Base-by-base conservation (phyloP, 1,139 yeast genomes). In the Pneumocystis wakefieldiae region DNA sequence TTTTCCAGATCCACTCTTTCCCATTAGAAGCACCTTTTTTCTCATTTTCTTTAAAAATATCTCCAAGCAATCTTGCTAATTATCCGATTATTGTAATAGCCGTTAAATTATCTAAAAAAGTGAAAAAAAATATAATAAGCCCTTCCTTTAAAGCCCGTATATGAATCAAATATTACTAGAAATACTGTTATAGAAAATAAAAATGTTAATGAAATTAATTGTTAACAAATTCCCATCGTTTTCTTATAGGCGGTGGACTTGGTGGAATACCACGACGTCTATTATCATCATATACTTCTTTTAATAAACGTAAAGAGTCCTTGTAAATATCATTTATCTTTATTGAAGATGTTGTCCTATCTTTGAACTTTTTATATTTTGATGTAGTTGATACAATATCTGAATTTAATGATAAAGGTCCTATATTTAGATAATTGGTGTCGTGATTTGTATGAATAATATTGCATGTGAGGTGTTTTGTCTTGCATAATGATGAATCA, bases 1-100 rank as follows among this genome's bases (percentile, higher is more conserved):
- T 74, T 92, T 92, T 2, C 99, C 99, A 8, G 96, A 88, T 61
- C 99, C 97, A 32, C 95, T 86, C 62, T 97, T 86, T 76, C 98
- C 98, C 92, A 48, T 48, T 4, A 48, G 17, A 48, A 48, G 55
- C 3, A 48, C 55, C 15, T 48, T 48, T 17, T 41, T 41, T 24
- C 32, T 48, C 55, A 48, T 48, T 48, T 48, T 48, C 19, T 37
- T 37, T 37, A 15, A 14, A 14, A 37, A 37, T 37, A 14, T 12
- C 14, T 37, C 8, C 1, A 15, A 14, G 14, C 17, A 17, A 39
- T 42, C 5, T 7, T 24, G 32, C 14, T 37, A 12, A 24, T 48
- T 24, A 12, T 8, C n/a, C 24, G 29, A 48, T 32, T 32, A 32
- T 32, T 32, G 8, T 5, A 32, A 32, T 5, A 32, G 35, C 6